phyloP scores from a whole-genome alignment of 169 alveolate genomes.

The Cryptosporidium andersoni region DNA sequence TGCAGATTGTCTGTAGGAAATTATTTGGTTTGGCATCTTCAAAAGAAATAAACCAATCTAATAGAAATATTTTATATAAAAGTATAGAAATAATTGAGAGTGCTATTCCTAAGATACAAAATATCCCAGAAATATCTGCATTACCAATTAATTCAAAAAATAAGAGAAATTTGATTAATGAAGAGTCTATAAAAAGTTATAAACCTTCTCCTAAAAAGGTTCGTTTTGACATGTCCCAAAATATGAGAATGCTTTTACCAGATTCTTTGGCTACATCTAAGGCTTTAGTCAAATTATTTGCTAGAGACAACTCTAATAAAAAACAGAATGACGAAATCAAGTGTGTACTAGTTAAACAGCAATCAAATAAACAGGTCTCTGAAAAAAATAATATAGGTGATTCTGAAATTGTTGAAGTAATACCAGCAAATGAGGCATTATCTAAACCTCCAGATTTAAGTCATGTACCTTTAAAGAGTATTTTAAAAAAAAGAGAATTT shows the following conservation, averaged over 20 bases:
- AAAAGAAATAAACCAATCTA: conserved; percentile 11
- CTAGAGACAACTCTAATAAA: conserved; percentile 3
- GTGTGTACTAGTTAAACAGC: conserved; percentile 27
- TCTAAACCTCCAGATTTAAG: conserved; percentile 41
- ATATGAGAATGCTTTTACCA: conserved; percentile 59
- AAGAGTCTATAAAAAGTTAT: not conserved
- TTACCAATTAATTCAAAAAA: conserved; percentile 39
- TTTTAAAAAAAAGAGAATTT: conserved; percentile 17
- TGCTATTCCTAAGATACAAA: not conserved
- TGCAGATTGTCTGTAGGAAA: conserved; percentile 7
- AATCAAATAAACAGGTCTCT: not conserved
- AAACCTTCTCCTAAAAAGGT: conserved; percentile 21
- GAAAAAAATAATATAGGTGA: not conserved
- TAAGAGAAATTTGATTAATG: conserved; percentile 1
- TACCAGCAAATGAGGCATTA: conserved; percentile 50
- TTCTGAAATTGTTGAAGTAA: not conserved
- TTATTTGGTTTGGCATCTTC: conserved; percentile 1
- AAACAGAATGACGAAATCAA: conserved; percentile 22
- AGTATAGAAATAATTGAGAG: conserved; percentile 25
- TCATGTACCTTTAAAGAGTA: conserved; percentile 43
- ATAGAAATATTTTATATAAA: conserved; percentile 22
- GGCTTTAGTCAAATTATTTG: conserved; percentile 37
- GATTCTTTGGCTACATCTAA: conserved; percentile 59
- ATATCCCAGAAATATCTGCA: not conserved
- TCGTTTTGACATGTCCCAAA: conserved; percentile 64